Conservation (phyloP, 345 rosid species). For the Physaria fendleri region DNA sequence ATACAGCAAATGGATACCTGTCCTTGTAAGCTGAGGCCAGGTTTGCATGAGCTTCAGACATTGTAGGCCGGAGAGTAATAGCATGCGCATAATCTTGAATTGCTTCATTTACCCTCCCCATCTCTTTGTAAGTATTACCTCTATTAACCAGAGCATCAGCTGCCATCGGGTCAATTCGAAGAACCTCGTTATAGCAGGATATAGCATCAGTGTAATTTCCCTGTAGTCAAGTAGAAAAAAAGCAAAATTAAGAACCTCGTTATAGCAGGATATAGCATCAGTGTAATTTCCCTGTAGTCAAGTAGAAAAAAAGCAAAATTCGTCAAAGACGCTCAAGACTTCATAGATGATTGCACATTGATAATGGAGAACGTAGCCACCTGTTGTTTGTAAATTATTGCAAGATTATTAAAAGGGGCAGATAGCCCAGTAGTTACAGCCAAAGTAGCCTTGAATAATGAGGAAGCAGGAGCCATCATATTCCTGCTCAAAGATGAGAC, state of each 20-base stretch:
- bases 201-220: conserved; percentile 93
- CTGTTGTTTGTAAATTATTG: conserved; percentile 97
- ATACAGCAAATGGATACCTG: conserved; percentile 45
- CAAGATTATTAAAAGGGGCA: conserved; percentile 95
- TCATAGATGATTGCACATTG: background rate
- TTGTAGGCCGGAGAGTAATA: conserved; percentile 68
- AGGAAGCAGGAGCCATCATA: conserved; percentile 72
- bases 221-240: conserved; percentile 37
- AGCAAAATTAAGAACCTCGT: conserved; percentile 92
- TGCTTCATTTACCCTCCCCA: conserved; percentile 92
- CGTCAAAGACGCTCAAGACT: background rate
- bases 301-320: conserved; percentile 2
- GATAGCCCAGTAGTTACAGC: conserved; percentile 90
- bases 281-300: conserved; percentile 74
- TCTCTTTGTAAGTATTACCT: conserved; percentile 95
- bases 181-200: conserved; percentile 95
- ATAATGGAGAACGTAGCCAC: conserved; percentile 29
- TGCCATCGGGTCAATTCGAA: conserved; percentile 93
- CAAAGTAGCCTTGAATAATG: conserved; percentile 82
- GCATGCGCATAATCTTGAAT: conserved; percentile 90
- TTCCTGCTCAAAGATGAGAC: conserved; percentile 49
- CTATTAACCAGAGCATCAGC: conserved; percentile 98
- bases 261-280: conserved; percentile 96
- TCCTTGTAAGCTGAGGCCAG: conserved; percentile 99
- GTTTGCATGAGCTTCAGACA: conserved; percentile 99